Evolutionary conservation across 129 eudicot genomes (phyloP), one percentile per base, ranked within the genome.

Genomic region (Scalesia atractyloides): DNA sequence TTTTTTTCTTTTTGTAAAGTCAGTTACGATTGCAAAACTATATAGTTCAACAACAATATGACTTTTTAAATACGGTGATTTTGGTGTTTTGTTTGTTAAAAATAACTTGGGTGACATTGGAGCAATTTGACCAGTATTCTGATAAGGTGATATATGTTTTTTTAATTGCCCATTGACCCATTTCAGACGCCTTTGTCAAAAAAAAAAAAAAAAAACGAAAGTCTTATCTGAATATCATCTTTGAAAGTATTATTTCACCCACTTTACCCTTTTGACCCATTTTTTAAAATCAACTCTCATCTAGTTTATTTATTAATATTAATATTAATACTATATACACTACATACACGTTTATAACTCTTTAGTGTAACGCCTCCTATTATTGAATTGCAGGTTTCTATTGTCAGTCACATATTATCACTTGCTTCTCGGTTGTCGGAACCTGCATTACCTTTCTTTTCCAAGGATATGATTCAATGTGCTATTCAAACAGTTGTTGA

Each of bases 401-500:
- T 87, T 52, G 90, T 94, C 78, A 86, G 87, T 81, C 83, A 83
- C 76, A 84, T 88, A 48, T 72, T 94, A 36, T 83, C 97, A 77
- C 89, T 90, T 78, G 86, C 98, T 70, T 88, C 98, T 65, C 72
- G 81, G 67, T 81, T 75, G 44, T 73, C 87, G 17, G 96, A 87
- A 58, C 88, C 98, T 74, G 80, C 81, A 41, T 78, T 90, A 56
- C 98, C 98, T 50, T 90, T 86, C 66, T 94, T 90, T 75, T 69
- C 96, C 24, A 90, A 80, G 80, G 86, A 82, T 53, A 82, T 80
- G 2, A 75, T 90, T 81, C 87, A 74, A 47, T 76, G 39, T 78
- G 91, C 97, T 69, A 82, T 95, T 66, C 90, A 66, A 72, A 90
- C 97, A 62, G 91, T 95, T 68, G 97, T 95, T 24, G 99, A 95